Base-by-base conservation (phyloP, 75 land plant species). In the Picea sitchensis region DNA sequence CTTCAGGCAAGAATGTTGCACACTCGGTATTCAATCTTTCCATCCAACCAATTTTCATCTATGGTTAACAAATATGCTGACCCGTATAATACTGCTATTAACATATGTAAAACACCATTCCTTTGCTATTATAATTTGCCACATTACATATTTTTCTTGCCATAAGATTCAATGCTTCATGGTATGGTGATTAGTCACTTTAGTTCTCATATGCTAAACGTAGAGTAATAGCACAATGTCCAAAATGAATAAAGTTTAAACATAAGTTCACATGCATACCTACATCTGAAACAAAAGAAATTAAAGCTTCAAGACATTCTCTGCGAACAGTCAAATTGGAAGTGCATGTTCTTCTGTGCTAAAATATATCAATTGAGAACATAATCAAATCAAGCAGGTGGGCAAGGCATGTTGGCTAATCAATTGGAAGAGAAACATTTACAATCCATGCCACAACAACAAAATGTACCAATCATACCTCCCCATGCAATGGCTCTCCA, bases 401-500 rank as follows among this genome's bases (percentile, higher is more conserved):
- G 36, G 36, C 44, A 34, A 67, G 18, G 8, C 41, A 67, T 67
- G 20, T 34, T 17, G 0, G 41, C 71, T 18, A 67, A 32, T 34
- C 36, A 17, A 67, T 36, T 34, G 6, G 5, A 5, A 17, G 18
- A 34, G 26, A 67, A 65, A 32, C 41, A 31, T 14, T 36, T 65
- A 18, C 36, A 67, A 34, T 14, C 36, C 56, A 51, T 67, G 8
- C n/a, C 38, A 44, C 41, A 71, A 20, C 47, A 71, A 71, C 51
- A 23, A 71, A n/a, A 38, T n/a, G 14, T 71, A 14, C 23, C 13
- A 59, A 34, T 68, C 74, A 73, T 80, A 98, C 99, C 99, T 98
- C 99, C 67, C 99, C 99, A 90, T 95, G 91, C 76, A 98, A 78
- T 61, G 98, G 98, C 77, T 98, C 99, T 44, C 99, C 99, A 65